Base-by-base conservation (phyloP, 2,329 filamentous ascomycete species). In the Bipolaris sorokiniana region DNA sequence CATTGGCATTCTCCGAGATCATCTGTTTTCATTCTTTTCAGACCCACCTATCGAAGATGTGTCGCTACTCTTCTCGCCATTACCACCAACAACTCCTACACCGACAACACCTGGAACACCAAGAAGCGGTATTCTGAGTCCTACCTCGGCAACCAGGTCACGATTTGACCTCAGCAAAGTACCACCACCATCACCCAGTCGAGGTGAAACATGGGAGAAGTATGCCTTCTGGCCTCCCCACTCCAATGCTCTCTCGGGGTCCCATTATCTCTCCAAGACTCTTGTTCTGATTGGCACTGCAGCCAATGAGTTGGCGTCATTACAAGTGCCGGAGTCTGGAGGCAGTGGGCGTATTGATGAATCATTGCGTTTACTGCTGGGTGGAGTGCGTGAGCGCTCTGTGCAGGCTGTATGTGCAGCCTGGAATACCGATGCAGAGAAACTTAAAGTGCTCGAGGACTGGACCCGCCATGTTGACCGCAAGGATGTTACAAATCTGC, bases 171-270 rank as follows among this genome's bases (percentile, higher is more conserved):
- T 86, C 0, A 89, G 85, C 70, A 92, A 90, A 61, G 80, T 91
- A 2, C 93, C 92, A 1, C 88, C 89, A 1, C 91, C 90, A 0
- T 91, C 92, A 0, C 90, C 77, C 4, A 75, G 84, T 65, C 86
- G 85, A 42, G 94, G 93, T 5, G 92, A 97, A 67, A 80, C 88
- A 0, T 98, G 92, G 92, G 95, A 98, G 90, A 94, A 78, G 87
- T 95, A 79, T 75, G 94, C 93, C 0, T 99, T 98, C 76, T 98
- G 94, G 93, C 93, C 94, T 3, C 95, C 94, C 0, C 89, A 90
- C 78, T 90, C 92, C 1, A 98, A 97, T 71, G 93, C 93, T 0
- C 80, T 98, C 22, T 96, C 92, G 56, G 94, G 91, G n/a, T 91
- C 94, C 1, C 87, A 96, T 74, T 97, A 96, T 70, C 83, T 99